Evolutionary conservation across 148 eudicot genomes (phyloP), one percentile per base, ranked within the genome.

Genomic region (Dianthus caryophyllus): DNA sequence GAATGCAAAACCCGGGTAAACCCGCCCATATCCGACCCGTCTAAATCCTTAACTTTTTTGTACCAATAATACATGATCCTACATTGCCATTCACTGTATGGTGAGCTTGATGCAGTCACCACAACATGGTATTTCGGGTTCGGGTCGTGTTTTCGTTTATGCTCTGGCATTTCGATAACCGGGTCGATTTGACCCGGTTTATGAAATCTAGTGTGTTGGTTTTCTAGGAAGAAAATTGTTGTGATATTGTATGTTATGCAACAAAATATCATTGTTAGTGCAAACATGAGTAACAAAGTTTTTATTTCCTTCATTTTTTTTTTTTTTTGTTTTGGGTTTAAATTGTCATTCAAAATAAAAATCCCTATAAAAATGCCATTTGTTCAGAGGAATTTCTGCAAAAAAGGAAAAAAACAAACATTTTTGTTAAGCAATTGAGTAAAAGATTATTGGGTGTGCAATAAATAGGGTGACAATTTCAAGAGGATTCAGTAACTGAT

Each of bases 61-160:
- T 83, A 80, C 82, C 84, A 83, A 48, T 83, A 83, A 50, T 83
- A 77, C 84, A 83, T 80, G 18, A 83, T 56, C 71, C 86, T 64
- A 30, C 84, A 80, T 69, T 83, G 86, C 86, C 86, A 83, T 61
- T 78, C 66, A 73, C 80, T 75, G 33, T 83, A 83, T 0, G 78
- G 39, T 12, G 67, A 30, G 54, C 55, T 71, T 0, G 80, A 44
- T 0, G 86, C 86, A 0, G 86, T 83, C 0, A 83, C 79, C 11
- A 66, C 86, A 7, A 83, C 82, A 68, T 83, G 86, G 30, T 68
- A 83, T 51, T 58, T 75, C 41, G 61, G 71, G 66, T 25, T 52
- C 36, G 57, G 22, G 25, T 47, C 25, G 26, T 48, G 10, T 15
- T 8, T 38, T 46, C 26, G 48, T 20, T 43, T 64, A 15, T 7